Evolutionary conservation across 805 yeast genomes (phyloP).

Genomic region (Pichia californica): DNA sequence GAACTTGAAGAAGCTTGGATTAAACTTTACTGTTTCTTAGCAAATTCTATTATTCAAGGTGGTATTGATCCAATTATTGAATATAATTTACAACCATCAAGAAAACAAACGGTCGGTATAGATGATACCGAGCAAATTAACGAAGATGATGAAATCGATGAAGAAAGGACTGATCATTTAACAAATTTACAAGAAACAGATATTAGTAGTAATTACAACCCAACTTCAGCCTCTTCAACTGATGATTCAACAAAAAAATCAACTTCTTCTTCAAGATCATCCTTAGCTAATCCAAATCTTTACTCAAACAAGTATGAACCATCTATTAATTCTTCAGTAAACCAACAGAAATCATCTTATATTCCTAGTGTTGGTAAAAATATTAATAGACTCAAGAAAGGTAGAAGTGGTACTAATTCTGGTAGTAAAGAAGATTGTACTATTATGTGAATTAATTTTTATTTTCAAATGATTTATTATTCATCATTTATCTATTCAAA

Average conservation of each 20-base stretch:
- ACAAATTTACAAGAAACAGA: neutral
- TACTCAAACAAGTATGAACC: neutral
- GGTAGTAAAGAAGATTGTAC: slow-evolving; percentile 25
- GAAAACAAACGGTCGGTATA: neutral
- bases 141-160: slow-evolving; percentile 1
- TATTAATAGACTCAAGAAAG: slow-evolving; percentile 12
- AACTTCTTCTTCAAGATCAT: neutral
- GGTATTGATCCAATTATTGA: slow-evolving; percentile 45
- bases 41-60: slow-evolving; percentile 59
- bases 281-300: too few species aligned
- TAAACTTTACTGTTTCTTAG: slow-evolving; percentile 58
- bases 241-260: slow-evolving; percentile 1
- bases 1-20: slow-evolving; percentile 69
- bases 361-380: slow-evolving; percentile 9
- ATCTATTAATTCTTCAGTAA: neutral
- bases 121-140: neutral
- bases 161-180: slow-evolving; percentile 2
- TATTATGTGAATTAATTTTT: slow-evolving; percentile 30
- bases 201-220: neutral
- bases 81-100: slow-evolving; percentile 15
- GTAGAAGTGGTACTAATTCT: slow-evolving; percentile 10
- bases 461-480: too few species aligned
- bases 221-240: neutral
- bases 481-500: too few species aligned
- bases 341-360: slow-evolving; percentile 1